Percentiles rank a stretch among this genome's conserved stretches.
phyloP scores from a whole-genome alignment of 2,329 filamentous ascomycete species.

The Aspergillus terreus region DNA sequence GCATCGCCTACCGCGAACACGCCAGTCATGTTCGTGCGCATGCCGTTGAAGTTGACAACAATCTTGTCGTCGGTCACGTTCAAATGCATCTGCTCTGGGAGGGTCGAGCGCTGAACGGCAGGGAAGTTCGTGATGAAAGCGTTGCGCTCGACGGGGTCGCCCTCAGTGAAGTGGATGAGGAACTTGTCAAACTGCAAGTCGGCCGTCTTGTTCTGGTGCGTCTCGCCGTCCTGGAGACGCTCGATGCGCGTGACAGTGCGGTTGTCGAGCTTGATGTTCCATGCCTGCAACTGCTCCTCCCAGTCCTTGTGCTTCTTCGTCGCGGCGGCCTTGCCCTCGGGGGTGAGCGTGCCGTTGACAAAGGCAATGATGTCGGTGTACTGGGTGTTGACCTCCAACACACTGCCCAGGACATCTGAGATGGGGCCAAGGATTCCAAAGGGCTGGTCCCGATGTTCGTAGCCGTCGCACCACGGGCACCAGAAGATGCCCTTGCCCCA shows the following conservation, averaged over 20 bases:
- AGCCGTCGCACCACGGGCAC: constrained; percentile 64
- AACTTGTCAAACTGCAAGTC: constrained; percentile 52
- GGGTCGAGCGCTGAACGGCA: constrained; percentile 45
- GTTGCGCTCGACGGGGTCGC: constrained; percentile 43
- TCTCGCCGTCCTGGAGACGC: constrained; percentile 39
- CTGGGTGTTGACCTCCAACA: constrained; percentile 53
- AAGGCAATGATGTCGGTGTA: constrained; percentile 56
- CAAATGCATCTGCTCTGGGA: constrained; percentile 50
- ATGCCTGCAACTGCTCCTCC: constrained; percentile 47
- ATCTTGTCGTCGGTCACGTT: constrained; percentile 44
- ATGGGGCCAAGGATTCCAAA: constrained; percentile 53
- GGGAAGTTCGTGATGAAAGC: constrained; percentile 53
- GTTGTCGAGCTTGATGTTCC: constrained; percentile 56
- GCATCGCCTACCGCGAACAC: constrained; percentile 59
- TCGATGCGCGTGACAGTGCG: constrained; percentile 49
- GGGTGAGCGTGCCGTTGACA: constrained; percentile 57
- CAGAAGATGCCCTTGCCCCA: constrained; percentile 61
- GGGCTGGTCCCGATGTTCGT: constrained; percentile 57
- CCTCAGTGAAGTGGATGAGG: constrained; percentile 50
- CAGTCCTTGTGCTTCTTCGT: constrained; percentile 43
- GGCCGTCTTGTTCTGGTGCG: constrained; percentile 23
- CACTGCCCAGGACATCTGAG: constrained; percentile 41
- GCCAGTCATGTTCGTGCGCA: constrained; percentile 51
- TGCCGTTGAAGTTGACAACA: constrained; percentile 40
- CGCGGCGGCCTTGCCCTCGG: constrained; percentile 37